Evolutionary conservation across 1,284 basidiomycete genomes (phyloP).

Genomic region (Fomitopsis pinicola): DNA sequence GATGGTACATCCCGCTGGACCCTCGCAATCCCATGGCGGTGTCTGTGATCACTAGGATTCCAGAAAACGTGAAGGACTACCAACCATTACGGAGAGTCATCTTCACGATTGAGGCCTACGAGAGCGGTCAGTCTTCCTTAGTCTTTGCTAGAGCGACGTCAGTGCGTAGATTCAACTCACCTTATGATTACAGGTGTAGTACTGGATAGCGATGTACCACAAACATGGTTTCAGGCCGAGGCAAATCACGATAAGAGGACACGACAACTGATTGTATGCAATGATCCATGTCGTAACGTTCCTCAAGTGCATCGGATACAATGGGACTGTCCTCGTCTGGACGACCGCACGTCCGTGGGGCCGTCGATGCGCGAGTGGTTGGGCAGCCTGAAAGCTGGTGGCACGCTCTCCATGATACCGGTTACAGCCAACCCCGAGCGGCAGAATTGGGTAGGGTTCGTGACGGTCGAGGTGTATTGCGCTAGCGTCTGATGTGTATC

Average conservation of each 20-base stretch:
- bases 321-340: not conserved
- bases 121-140: not conserved
- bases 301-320: not conserved
- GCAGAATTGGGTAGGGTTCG: not conserved
- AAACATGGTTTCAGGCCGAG: no score
- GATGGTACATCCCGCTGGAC: no score
- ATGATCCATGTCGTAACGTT: not conserved
- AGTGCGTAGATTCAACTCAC: not conserved
- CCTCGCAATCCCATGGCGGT: no score
- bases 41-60: not conserved
- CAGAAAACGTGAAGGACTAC: not conserved
- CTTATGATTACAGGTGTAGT: not conserved
- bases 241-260: not conserved
- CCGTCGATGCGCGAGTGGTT: not conserved
- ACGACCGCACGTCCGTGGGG: not conserved
- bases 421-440: not conserved
- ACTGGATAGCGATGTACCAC: not conserved
- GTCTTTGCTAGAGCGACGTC: no score
- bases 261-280: not conserved
- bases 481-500: not conserved
- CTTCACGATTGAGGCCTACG: not conserved
- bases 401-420: not conserved
- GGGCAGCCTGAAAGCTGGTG: not conserved
- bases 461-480: not conserved
- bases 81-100: not conserved